Percentiles rank a stretch among this genome's conserved stretches.
Evolutionary conservation across 768 basidiomycete species (phyloP).

Genomic region (Paxillus ammoniavirescens): DNA sequence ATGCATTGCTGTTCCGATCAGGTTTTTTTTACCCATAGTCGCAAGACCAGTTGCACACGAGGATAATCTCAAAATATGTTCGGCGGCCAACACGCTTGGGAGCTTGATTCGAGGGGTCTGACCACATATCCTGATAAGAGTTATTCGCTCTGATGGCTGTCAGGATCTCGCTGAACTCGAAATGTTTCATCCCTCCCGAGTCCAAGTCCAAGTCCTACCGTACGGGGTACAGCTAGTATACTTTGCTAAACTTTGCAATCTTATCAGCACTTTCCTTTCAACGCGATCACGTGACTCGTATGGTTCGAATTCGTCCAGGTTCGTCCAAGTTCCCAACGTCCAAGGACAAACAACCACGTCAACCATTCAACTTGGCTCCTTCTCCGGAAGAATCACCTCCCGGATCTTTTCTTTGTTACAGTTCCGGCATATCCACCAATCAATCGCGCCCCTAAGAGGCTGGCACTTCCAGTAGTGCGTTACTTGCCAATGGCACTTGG

Average conservation of each 20-base stretch:
- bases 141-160: not conserved
- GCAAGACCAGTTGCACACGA: not conserved
- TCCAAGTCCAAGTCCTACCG: too few species aligned
- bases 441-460: not conserved
- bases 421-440: not conserved
- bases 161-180: not conserved
- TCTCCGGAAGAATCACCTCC: not conserved
- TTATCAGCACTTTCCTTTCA: not conserved
- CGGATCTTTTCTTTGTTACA: not conserved
- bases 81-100: not conserved
- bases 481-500: conserved; percentile 28
- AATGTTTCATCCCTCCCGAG: too few species aligned
- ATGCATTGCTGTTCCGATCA: not conserved
- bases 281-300: conserved; percentile 7
- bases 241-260: too few species aligned
- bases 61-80: not conserved
- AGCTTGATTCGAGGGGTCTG: too few species aligned
- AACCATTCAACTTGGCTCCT: not conserved
- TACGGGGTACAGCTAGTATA: too few species aligned
- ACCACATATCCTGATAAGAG: too few species aligned
- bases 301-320: not conserved
- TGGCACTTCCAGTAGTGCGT: not conserved
- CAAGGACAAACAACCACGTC: too few species aligned
- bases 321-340: too few species aligned
- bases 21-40: not conserved